phyloP scores from a whole-genome alignment of 257 asterid species.

The Ajuga chamaepitys region DNA sequence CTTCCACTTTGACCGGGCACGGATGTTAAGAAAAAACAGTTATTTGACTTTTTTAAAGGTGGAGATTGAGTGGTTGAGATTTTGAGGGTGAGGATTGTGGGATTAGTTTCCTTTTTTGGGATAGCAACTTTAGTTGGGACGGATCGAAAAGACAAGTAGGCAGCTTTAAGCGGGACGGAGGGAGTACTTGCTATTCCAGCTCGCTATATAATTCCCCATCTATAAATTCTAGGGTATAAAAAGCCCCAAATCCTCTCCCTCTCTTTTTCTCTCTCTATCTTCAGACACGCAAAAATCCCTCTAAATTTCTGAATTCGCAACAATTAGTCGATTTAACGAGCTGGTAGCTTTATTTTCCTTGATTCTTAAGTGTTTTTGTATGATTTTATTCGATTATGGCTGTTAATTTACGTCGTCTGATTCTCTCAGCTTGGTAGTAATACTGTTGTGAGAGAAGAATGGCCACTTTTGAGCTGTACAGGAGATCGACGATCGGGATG shows the following conservation, averaged over 20 bases:
- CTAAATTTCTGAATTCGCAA: constrained; percentile 8
- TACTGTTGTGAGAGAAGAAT: constrained; percentile 26
- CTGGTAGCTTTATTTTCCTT: background rate
- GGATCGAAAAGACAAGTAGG: too few relatives aligned
- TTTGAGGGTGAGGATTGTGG: too few relatives aligned
- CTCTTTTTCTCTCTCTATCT: constrained; percentile 16
- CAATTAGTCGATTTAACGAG: background rate
- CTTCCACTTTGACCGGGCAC: too few relatives aligned
- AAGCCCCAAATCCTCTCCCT: constrained; percentile 69
- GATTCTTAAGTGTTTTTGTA: background rate
- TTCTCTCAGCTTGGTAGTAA: constrained; percentile 7
- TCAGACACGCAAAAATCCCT: constrained; percentile 10
- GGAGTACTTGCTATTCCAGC: constrained; percentile 1
- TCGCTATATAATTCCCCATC: constrained; percentile 45
- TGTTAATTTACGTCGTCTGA: background rate
- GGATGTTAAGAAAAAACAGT: too few relatives aligned
- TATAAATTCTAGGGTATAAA: constrained; percentile 81
- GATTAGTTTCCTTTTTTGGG: too few relatives aligned
- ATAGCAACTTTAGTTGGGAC: too few relatives aligned
- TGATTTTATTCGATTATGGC: background rate
- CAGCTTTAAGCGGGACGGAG: too few relatives aligned
- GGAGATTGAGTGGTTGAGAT: too few relatives aligned
- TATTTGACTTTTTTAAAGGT: too few relatives aligned
- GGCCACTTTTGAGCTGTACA: constrained; percentile 92
- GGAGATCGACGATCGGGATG: constrained; percentile 96